Evolutionary conservation across 768 basidiomycete genomes (phyloP), one percentile per base, ranked within the genome.

Genomic region (Vararia minispora): DNA sequence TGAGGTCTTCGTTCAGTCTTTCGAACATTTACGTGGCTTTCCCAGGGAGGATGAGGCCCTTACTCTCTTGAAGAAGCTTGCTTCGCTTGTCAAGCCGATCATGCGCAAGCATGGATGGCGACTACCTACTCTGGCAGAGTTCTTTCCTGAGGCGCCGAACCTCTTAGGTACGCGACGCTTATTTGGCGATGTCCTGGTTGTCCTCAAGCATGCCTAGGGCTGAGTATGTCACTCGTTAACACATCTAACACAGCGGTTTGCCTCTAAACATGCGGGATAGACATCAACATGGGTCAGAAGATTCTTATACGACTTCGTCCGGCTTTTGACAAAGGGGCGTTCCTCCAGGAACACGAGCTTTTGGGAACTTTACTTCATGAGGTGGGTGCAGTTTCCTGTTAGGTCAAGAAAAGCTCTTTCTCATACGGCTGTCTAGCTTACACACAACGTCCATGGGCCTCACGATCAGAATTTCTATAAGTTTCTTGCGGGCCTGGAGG

Each of bases 341-440:
- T 92, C 52, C 70, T 73, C 41, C 75, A 81, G 14, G 76, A 84
- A 48, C 79, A 83, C 37, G 71, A 81, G 11, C 63, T 95, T 3
- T 64, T 94, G 2, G 66, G 74, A 37, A 86, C 85, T 0, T 88
- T 94, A 89, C 68, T 95, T 12, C 91, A 94, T 52, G 90, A 95
- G 68, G 87, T 83, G 46, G 45, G 60, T 6, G 9, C 24, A 12
- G 24, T 23, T 23, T 16, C 42, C 17, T 33, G 28, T 34, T 16
- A 18, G 7, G 13, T 33, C 27, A 24, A 10, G 23, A 16, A 25
- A 13, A 6, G 14, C 14, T 17, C 17, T 35, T 30, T 28, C 40
- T 22, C 21, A 21, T 2, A 17, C 33, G 25, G 0, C 30, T 43
- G 23, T 28, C 37, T 22, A 92, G 87, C 78, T 94, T 26, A 82